phyloP scores from a whole-genome alignment of 2,329 filamentous ascomycete genomes.

The Nemania serpens region DNA sequence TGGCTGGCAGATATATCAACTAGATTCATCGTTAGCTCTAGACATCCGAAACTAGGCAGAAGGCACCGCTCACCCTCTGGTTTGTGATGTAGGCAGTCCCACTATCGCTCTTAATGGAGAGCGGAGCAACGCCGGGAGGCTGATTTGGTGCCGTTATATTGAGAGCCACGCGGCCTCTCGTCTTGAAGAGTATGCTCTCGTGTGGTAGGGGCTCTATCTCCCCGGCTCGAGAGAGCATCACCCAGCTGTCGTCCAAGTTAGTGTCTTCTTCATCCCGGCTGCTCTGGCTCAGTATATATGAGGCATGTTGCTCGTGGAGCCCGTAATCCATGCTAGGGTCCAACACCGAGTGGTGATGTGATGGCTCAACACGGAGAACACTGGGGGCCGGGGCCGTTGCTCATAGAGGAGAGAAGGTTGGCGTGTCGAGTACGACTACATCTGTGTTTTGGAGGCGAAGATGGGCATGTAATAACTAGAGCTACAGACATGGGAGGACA shows the following conservation, averaged over 20 bases:
- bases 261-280: slow-evolving; percentile 49
- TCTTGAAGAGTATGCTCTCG: slow-evolving; percentile 81
- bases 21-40: slow-evolving; percentile 44
- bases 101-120: slow-evolving; percentile 73
- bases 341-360: slow-evolving; percentile 19
- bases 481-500: slow-evolving; percentile 6
- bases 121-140: slow-evolving; percentile 64
- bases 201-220: slow-evolving; percentile 84
- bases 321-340: slow-evolving; percentile 42
- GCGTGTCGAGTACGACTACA: slow-evolving; percentile 31
- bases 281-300: slow-evolving; percentile 48
- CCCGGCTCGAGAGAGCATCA: slow-evolving; percentile 78
- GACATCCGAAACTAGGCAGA: background rate
- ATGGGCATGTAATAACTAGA: slow-evolving; percentile 5
- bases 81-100: slow-evolving; percentile 84
- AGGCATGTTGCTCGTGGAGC: slow-evolving; percentile 51
- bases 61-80: slow-evolving; percentile 67
- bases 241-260: slow-evolving; percentile 72
- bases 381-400: slow-evolving; percentile 23
- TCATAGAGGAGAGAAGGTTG: slow-evolving; percentile 19
- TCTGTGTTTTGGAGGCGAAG: slow-evolving; percentile 26
- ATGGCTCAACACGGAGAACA: slow-evolving; percentile 26
- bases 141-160: slow-evolving; percentile 73
- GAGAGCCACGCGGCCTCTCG: slow-evolving; percentile 77
- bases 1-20: slow-evolving; percentile 85